Evolutionary conservation across 176 grass and related monocot species (phyloP), one percentile per base, ranked within the genome.

Genomic region (Thalia dealbata): DNA sequence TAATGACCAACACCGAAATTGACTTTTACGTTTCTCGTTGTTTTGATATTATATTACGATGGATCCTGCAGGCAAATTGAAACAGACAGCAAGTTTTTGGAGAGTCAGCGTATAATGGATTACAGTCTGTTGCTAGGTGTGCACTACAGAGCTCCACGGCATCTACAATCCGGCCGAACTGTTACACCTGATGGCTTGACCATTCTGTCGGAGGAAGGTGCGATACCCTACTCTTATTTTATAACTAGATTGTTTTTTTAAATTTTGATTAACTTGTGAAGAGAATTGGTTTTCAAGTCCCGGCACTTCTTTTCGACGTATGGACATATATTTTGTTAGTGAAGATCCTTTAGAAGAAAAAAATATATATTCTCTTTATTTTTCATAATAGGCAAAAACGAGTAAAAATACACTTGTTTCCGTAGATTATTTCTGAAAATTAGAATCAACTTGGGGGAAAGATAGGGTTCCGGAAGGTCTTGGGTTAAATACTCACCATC

Each of bases 111-210:
- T 55, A 99, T 99, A 87, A 99, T 99, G 90, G 95, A 99, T 88
- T 99, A 99, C 66, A 99, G 95, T 70, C 77, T 99, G 73, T 86
- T 99, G 64, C 74, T 99, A 84, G 95, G 95, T 65, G 90, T 99
- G 18, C 95, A 99, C 73, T 99, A 93, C 52, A 87, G 95, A 86
- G 95, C 95, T 73, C 95, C 95, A 0, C 95, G 92, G 56, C 81
- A 99, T 70, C 71, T 99, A 27, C 81, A 79, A 25, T 81, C 83
- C 43, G 74, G 8, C 41, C 93, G 15, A 73, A 87, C 43, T 74
- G 55, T 88, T 80, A 70, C 82, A 70, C 67, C 71, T 74, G 88
- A 88, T 38, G 84, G 84, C 76, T 84, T 92, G 38, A 84, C 87
- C 62, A 85, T 96, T 79, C 85, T 92, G 84, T 81, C 87, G 32